Base-by-base conservation (phyloP, 2,329 filamentous ascomycete genomes). In the Hypocrella siamensis region DNA sequence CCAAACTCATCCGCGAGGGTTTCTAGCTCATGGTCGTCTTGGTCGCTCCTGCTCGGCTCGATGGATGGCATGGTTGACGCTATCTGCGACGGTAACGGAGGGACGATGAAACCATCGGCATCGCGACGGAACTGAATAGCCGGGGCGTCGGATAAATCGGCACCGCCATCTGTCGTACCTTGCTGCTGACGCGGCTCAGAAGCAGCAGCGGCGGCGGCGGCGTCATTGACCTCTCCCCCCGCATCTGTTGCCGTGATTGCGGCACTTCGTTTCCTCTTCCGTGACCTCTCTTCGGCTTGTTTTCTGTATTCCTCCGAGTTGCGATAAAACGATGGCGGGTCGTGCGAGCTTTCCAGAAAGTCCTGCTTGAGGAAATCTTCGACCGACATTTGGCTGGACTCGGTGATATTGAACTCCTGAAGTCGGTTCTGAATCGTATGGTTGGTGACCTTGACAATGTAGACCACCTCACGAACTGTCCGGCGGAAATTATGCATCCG, bases 401-500 rank as follows among this genome's bases (percentile, higher is more conserved):
- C 79, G 0, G 88, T 93, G 19, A 77, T 70, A 40, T 82, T 84
- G 57, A 96, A 98, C 49, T 98, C 90, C 41, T 86, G 77, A 8
- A 98, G 61, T 38, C 90, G 84, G 50, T 88, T 83, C 46, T 85
- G 80, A 37, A 98, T 84, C 6, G 90, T 98, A 38, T 84, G 71
- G 41, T 92, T 92, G 26, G 86, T 92, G 31, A 96, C 86, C 51
- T 94, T 96, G 51, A 94, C 88, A 24, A 94, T 82, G 51, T 93
- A 96, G n/a, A 96, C 88, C 7, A 98, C 81, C 55, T 98, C 90
- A 19, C 85, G 74, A 10, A 93, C 75, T 0, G 85, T 93, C 14
- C 90, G 77, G 28, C 88, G 79, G 50, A 92, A 98, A 54, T 96
- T 96, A 67, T 94, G 93, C 79, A 96, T 96, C 32, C 90, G 80